Conservation (phyloP, 2,329 filamentous ascomycete genomes). For the Penicillium sclerotiorum region DNA sequence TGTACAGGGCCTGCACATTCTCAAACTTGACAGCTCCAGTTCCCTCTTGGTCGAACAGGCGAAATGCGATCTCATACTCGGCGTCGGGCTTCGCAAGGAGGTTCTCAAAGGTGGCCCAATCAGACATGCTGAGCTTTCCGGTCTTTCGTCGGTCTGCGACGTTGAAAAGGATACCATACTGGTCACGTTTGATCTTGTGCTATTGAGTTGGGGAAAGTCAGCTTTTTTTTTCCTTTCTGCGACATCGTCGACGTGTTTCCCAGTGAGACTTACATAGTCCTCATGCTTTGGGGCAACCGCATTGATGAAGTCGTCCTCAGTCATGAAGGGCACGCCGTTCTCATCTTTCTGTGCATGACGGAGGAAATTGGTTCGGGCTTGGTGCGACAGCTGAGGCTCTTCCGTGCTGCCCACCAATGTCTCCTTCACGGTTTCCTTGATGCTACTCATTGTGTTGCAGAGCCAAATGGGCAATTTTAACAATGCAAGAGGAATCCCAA, state of each 20-base stretch:
- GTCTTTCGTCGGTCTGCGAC: constrained; percentile 79
- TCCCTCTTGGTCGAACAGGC: constrained; percentile 86
- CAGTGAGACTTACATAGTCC: constrained; percentile 75
- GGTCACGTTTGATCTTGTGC: constrained; percentile 97
- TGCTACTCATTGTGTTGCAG: constrained; percentile 46
- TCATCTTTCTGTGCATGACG: constrained; percentile 75
- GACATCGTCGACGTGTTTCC: neutral
- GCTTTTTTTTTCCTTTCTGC: constrained; percentile 2
- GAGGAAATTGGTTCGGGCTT: constrained; percentile 75
- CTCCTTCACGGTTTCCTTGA: constrained; percentile 77
- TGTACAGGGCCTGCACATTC: constrained; percentile 81
- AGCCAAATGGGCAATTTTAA: constrained; percentile 2
- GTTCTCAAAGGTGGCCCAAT: constrained; percentile 95
- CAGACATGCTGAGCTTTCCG: constrained; percentile 75
- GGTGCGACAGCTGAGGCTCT: constrained; percentile 67
- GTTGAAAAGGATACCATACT: constrained; percentile 90
- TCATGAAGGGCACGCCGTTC: constrained; percentile 77
- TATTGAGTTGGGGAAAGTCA: constrained; percentile 44
- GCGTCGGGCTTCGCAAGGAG: constrained; percentile 91
- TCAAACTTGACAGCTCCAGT: constrained; percentile 87
- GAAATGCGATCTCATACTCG: constrained; percentile 98
- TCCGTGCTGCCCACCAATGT: constrained; percentile 67
- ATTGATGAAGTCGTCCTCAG: constrained; percentile 82
- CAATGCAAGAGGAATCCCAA: constrained; percentile 2
- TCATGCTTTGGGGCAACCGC: constrained; percentile 84